Conservation (phyloP, 2,329 filamentous ascomycete genomes). For the Sclerotinia minor region DNA sequence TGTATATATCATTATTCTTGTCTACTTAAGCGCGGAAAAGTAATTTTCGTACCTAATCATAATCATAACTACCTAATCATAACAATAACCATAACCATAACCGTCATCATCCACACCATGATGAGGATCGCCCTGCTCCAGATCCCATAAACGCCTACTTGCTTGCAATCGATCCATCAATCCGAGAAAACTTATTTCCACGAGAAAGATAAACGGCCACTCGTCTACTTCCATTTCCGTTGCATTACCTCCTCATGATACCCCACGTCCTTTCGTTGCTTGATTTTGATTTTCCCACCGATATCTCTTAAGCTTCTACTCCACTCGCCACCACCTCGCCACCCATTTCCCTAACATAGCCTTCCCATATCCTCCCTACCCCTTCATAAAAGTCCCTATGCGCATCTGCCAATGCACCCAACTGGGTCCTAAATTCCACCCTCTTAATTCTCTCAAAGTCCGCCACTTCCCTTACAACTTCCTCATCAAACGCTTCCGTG, state of each 20-base stretch:
- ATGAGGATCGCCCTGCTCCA: neutral
- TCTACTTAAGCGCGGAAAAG: conserved; percentile 8
- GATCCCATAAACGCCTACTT: conserved; percentile 4
- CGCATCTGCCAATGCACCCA: conserved; percentile 79
- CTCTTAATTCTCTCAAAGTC: conserved; percentile 98
- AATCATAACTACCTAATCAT: neutral
- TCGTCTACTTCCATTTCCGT: neutral
- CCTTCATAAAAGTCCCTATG: conserved; percentile 85
- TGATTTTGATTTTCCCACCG: neutral
- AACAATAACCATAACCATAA: neutral
- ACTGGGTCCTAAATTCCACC: conserved; percentile 83
- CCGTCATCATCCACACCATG: neutral
- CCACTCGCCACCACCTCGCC: neutral
- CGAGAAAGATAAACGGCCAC: neutral
- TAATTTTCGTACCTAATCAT: neutral
- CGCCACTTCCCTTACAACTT: conserved; percentile 86
- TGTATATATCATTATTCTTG: conserved; percentile 19
- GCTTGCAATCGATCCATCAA: conserved; percentile 6
- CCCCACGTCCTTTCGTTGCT: neutral
- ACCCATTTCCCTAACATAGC: conserved; percentile 82
- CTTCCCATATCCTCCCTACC: conserved; percentile 82
- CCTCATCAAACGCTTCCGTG: conserved; percentile 91
- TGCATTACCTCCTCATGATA: conserved; percentile 2
- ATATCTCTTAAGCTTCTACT: conserved; percentile 10
- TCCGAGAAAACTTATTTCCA: neutral